These are phyloP conservation scores for Xylaria scruposa DNA, from an alignment of 495 filamentous ascomycete species.

Conservation along the genomic window DNA sequence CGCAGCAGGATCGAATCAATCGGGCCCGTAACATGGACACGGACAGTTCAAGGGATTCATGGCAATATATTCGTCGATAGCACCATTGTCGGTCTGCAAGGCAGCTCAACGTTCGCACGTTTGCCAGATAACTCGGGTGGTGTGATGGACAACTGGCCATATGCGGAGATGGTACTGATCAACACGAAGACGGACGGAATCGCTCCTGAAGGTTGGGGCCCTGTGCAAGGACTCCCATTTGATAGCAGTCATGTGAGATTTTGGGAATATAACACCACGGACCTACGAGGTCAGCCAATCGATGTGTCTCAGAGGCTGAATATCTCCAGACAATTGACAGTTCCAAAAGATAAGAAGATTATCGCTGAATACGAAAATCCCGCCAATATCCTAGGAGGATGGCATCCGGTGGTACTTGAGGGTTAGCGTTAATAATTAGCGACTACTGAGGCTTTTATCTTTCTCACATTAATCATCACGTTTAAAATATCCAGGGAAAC, in stretches of 20 bases:
- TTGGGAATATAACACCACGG: constrained; percentile 33
- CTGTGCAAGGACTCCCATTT: constrained; percentile 27
- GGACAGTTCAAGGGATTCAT: constrained; percentile 30
- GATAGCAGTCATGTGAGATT: constrained; percentile 27
- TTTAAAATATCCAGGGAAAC: not conserved
- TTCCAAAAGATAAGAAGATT: constrained; percentile 12
- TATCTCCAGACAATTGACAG: constrained; percentile 24
- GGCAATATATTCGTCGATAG: constrained; percentile 34
- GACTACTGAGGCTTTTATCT: too few species aligned
- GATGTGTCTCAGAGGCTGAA: constrained; percentile 23
- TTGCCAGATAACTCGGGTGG: constrained; percentile 31
- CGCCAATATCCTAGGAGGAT: constrained; percentile 26
- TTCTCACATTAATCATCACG: not conserved
- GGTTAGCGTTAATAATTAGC: not conserved
- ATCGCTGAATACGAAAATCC: constrained; percentile 26
- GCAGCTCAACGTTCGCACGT: constrained; percentile 26
- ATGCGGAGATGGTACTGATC: constrained; percentile 30
- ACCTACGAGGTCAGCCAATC: constrained; percentile 20
- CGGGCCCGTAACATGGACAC: constrained; percentile 28
- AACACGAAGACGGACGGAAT: constrained; percentile 28
- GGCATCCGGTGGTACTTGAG: constrained; percentile 25
- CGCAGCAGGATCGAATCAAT: constrained; percentile 25
- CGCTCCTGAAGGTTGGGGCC: constrained; percentile 30
- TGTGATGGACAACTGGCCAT: constrained; percentile 33
- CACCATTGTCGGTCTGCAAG: constrained; percentile 25